Conservation (phyloP, 2,329 filamentous ascomycete genomes). For the Chaetomium sp. region DNA sequence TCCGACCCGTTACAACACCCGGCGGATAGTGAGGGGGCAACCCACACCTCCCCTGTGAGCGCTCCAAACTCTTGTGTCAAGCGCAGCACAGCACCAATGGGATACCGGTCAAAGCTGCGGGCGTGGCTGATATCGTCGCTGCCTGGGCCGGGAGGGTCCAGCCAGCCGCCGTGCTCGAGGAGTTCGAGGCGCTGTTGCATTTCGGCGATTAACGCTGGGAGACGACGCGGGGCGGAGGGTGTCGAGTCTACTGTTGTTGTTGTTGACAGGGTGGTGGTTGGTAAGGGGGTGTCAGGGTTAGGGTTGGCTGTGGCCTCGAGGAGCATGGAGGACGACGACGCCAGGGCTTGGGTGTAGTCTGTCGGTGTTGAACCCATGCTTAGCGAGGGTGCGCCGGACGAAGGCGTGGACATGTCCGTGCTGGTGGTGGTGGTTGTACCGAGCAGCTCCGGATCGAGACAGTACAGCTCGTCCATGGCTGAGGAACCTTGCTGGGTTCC, state of each 20-base stretch:
- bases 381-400: not conserved
- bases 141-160: not conserved
- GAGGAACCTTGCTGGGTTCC: too few relatives aligned
- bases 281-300: not conserved
- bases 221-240: not conserved
- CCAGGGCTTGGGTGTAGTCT: too few relatives aligned
- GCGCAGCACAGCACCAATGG: not conserved
- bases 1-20: not conserved
- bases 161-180: not conserved
- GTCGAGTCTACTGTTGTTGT: not conserved
- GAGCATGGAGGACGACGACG: not conserved
- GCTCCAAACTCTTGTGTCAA: not conserved
- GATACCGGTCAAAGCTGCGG: not conserved
- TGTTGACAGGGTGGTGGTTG: not conserved
- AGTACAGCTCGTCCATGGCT: not conserved
- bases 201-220: not conserved
- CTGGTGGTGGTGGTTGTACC: not conserved
- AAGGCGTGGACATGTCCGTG: not conserved
- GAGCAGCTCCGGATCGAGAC: not conserved
- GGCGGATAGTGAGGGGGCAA: not conserved
- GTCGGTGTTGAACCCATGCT: too few relatives aligned
- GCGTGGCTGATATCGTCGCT: not conserved
- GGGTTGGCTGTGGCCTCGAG: not conserved
- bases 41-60: not conserved
- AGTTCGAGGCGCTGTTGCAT: not conserved